Evolutionary conservation across 345 rosid species (phyloP).

Genomic region (Turnera subulata): DNA sequence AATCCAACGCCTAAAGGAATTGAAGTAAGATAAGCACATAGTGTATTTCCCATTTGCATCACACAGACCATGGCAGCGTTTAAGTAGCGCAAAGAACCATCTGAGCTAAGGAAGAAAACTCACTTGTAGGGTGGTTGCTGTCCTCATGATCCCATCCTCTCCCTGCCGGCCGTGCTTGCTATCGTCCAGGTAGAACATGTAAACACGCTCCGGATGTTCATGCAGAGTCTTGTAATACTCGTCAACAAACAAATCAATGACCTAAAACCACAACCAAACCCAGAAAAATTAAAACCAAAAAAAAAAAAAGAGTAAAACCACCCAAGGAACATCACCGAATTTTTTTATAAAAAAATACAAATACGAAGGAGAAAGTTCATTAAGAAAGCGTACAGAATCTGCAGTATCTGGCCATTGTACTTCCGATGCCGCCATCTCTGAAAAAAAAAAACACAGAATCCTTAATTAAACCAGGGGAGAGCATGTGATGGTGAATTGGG

Average conservation of each 20-base stretch:
- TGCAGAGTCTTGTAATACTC: conserved; percentile 86
- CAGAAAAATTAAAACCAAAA: too few species aligned
- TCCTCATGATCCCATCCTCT: conserved; percentile 58
- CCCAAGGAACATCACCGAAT: not conserved
- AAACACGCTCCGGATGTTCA: conserved; percentile 84
- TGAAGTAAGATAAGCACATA: not conserved
- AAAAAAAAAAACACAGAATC: not conserved
- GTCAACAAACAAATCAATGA: conserved; percentile 89
- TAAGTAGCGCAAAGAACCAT: not conserved
- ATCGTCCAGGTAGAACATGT: conserved; percentile 82
- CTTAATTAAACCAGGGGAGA: not conserved
- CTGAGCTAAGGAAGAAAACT: conserved; percentile 16
- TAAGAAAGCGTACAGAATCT: conserved; percentile 18
- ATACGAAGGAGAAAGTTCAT: not conserved
- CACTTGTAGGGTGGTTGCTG: conserved; percentile 82
- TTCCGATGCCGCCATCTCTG: conserved; percentile 12
- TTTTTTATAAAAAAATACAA: conserved; percentile 1
- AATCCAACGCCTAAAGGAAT: too few species aligned
- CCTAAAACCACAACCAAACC: conserved; percentile 35
- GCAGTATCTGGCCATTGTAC: conserved; percentile 9
- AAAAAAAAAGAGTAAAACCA: not conserved
- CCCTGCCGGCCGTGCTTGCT: conserved; percentile 95
- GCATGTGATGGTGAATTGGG: not conserved
- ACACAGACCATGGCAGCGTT: not conserved
- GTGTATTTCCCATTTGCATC: not conserved